These are phyloP conservation scores for Pseudoneurospora amorphoporcata DNA, from an alignment of 495 filamentous ascomycete genomes.

Conservation along the genomic window DNA sequence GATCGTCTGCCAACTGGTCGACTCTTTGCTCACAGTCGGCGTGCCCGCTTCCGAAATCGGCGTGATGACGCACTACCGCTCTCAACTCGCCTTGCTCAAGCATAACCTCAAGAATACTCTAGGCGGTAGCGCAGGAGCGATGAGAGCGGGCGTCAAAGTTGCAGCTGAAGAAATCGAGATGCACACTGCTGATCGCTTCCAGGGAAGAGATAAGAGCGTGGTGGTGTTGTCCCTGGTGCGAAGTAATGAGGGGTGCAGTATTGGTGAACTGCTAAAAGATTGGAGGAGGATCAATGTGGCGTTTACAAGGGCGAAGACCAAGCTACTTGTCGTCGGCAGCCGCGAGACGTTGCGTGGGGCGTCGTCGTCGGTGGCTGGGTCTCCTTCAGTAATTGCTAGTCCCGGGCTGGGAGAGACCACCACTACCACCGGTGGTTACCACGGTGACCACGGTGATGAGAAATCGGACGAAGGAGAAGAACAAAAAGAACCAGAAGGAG, in stretches of 20 bases:
- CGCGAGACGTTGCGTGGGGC: constrained; percentile 53
- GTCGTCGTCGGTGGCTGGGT: background rate
- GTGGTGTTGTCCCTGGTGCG: constrained; percentile 78
- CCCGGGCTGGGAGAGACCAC: constrained; percentile 8
- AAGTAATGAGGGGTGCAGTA: constrained; percentile 64
- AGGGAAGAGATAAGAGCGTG: constrained; percentile 90
- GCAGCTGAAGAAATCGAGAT: constrained; percentile 56
- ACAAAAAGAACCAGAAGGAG: constrained; percentile 21
- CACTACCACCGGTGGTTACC: background rate
- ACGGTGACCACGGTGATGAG: background rate
- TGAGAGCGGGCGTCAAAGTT: background rate
- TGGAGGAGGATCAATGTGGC: constrained; percentile 93
- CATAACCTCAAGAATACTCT: constrained; percentile 28
- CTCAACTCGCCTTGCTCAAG: constrained; percentile 56
- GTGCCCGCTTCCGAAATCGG: constrained; percentile 70
- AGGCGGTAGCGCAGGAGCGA: background rate
- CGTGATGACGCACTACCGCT: constrained; percentile 97
- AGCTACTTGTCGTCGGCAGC: constrained; percentile 80
- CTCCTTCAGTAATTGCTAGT: background rate
- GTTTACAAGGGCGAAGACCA: constrained; percentile 81
- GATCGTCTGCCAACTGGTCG: constrained; percentile 67
- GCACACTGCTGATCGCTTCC: constrained; percentile 93
- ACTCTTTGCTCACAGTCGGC: constrained; percentile 62
- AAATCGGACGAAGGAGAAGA: constrained; percentile 4
- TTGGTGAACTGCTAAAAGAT: constrained; percentile 85